Evolutionary conservation across 2,329 filamentous ascomycete genomes (phyloP).

Genomic region (Ophiostoma sp.): DNA sequence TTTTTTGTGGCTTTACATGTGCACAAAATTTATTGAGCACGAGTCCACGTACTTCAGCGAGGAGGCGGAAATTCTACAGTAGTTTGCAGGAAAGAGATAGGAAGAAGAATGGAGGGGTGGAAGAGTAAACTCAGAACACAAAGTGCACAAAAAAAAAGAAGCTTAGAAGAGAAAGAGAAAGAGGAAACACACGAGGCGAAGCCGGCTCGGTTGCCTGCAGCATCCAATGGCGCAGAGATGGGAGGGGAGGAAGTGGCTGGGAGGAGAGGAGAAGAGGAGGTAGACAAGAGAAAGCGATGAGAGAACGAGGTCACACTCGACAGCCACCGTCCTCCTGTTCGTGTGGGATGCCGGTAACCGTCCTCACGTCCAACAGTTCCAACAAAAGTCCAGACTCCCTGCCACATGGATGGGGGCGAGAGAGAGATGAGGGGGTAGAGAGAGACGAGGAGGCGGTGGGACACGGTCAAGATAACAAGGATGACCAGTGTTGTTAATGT

Average conservation of each 20-base stretch:
- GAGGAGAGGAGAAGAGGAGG: background rate
- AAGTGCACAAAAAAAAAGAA: background rate
- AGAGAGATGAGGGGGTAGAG: background rate
- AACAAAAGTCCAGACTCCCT: background rate
- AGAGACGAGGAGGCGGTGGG: background rate
- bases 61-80: background rate
- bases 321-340: slow-evolving; percentile 6
- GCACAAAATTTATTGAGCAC: background rate
- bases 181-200: background rate
- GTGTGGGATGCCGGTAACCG: slow-evolving; percentile 1
- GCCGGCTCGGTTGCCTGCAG: slow-evolving; percentile 1
- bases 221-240: background rate
- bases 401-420: background rate
- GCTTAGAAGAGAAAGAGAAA: background rate
- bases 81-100: background rate
- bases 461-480: background rate
- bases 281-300: background rate
- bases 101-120: background rate
- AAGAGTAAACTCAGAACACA: background rate
- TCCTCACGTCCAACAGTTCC: background rate
- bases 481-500: background rate
- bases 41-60: background rate
- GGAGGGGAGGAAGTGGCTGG: background rate
- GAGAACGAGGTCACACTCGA: background rate
- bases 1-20: background rate